These are phyloP conservation scores for Graphilbum fragrans DNA, from an alignment of 2,329 filamentous ascomycete genomes.

Conservation along the genomic window DNA sequence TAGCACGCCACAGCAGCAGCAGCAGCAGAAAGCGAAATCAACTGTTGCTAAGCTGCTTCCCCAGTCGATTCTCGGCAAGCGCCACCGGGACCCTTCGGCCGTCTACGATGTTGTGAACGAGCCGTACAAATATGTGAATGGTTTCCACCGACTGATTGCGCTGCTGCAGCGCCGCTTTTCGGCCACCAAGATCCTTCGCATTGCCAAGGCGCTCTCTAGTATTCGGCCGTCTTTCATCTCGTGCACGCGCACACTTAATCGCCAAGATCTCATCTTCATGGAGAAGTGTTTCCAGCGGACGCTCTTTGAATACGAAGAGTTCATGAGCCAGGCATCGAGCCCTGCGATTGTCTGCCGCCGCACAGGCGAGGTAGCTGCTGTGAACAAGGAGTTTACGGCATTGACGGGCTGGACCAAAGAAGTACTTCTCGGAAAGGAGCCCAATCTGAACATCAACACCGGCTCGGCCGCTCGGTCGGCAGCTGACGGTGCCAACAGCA, in stretches of 20 bases:
- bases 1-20: constrained; percentile 6
- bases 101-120: constrained; percentile 86
- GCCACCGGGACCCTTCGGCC: constrained; percentile 60
- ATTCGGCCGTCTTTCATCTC: constrained; percentile 91
- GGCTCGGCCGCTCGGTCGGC: constrained; percentile 29
- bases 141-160: constrained; percentile 79
- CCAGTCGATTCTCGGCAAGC: constrained; percentile 44
- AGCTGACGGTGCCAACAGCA: constrained; percentile 21
- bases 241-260: constrained; percentile 77
- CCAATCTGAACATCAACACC: constrained; percentile 78
- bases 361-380: constrained; percentile 87
- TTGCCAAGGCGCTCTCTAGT: constrained; percentile 76
- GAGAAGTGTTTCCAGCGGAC: constrained; percentile 94
- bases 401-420: constrained; percentile 91
- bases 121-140: constrained; percentile 81
- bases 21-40: constrained; percentile 26
- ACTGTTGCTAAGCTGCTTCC: constrained; percentile 27
- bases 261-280: constrained; percentile 90
- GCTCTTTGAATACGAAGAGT: constrained; percentile 85
- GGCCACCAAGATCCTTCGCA: constrained; percentile 63
- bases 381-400: constrained; percentile 94
- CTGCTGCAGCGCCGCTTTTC: constrained; percentile 71
- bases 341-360: constrained; percentile 86
- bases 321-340: constrained; percentile 76
- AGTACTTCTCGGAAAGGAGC: constrained; percentile 73